Conservation (phyloP, 768 basidiomycete species). For the Boletus rubroflammeus region DNA sequence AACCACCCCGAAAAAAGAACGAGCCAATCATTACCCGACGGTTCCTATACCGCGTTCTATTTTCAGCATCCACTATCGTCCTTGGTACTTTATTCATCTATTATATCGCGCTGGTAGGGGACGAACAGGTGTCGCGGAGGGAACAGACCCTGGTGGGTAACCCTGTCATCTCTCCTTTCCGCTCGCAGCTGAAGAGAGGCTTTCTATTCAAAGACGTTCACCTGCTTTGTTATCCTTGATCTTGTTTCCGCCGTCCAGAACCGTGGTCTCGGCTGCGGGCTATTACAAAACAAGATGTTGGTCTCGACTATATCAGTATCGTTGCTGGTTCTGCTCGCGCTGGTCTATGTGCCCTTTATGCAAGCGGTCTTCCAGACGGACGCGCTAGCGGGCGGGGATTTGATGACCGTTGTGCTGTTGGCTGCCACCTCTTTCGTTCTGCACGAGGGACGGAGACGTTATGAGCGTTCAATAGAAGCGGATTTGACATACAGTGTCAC, state of each 20-base stretch:
- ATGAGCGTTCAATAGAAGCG: conserved; percentile 62
- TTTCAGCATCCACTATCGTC: conserved; percentile 91
- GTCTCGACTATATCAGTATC: conserved; percentile 85
- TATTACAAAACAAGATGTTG: conserved; percentile 87
- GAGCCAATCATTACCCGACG: conserved; percentile 79
- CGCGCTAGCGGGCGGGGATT: conserved; percentile 63
- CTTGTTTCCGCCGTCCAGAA: conserved; percentile 93
- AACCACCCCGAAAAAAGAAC: conserved; percentile 89
- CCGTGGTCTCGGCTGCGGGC: conserved; percentile 81
- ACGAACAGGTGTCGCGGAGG: conserved; percentile 76
- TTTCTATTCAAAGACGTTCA: conserved; percentile 71
- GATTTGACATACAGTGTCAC: conserved; percentile 47
- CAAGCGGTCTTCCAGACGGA: conserved; percentile 94
- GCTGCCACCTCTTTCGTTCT: conserved; percentile 60
- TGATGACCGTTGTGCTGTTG: conserved; percentile 65
- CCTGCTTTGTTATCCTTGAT: conserved; percentile 95
- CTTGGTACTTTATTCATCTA: conserved; percentile 86
- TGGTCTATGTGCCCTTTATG: conserved; percentile 89
- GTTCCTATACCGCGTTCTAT: conserved; percentile 78
- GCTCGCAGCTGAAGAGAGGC: not conserved
- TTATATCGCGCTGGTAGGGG: conserved; percentile 66
- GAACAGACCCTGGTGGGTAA: conserved; percentile 93
- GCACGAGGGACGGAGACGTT: conserved; percentile 78
- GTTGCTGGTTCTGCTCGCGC: conserved; percentile 74
- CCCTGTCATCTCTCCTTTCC: not conserved